Conservation (phyloP, 306 rosid species). For the Erythrophleum fordii region DNA sequence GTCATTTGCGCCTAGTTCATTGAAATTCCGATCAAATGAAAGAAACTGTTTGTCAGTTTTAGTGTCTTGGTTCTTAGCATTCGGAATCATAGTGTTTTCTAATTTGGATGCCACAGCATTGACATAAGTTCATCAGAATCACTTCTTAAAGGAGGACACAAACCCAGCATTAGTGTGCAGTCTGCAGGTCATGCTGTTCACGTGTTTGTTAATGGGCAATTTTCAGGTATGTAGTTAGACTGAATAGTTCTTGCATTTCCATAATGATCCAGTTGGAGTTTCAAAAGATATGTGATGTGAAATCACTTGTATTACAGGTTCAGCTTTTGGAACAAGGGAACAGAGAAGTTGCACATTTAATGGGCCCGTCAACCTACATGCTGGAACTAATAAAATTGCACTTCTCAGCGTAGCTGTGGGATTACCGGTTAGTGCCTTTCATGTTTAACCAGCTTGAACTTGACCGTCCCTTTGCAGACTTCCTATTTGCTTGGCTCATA, state of each 20-base stretch:
- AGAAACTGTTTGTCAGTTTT: constrained; percentile 22
- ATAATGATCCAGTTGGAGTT: constrained; percentile 16
- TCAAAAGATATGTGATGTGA: neutral
- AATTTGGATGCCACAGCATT: constrained; percentile 57
- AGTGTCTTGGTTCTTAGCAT: neutral
- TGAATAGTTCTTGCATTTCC: constrained; percentile 19
- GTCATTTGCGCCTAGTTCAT: neutral
- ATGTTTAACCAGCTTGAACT: constrained; percentile 30
- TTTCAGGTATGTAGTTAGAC: constrained; percentile 63
- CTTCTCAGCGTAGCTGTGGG: constrained; percentile 93
- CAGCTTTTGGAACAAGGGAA: constrained; percentile 77
- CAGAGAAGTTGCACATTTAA: constrained; percentile 72
- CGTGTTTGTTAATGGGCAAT: constrained; percentile 84
- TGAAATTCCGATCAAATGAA: neutral
- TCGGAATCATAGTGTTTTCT: constrained; percentile 20
- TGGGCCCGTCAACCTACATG: constrained; percentile 65
- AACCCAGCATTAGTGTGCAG: constrained; percentile 68
- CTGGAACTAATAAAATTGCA: constrained; percentile 82
- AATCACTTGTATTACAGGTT: constrained; percentile 58
- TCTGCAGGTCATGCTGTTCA: constrained; percentile 92
- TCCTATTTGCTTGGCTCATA: constrained; percentile 13
- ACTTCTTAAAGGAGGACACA: constrained; percentile 69
- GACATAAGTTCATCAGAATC: constrained; percentile 76
- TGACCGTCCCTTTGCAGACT: neutral
- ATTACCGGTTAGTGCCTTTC: constrained; percentile 69